phyloP scores from a whole-genome alignment of 192 early-diverging fungal genomes.

The Coemansia sp. region DNA sequence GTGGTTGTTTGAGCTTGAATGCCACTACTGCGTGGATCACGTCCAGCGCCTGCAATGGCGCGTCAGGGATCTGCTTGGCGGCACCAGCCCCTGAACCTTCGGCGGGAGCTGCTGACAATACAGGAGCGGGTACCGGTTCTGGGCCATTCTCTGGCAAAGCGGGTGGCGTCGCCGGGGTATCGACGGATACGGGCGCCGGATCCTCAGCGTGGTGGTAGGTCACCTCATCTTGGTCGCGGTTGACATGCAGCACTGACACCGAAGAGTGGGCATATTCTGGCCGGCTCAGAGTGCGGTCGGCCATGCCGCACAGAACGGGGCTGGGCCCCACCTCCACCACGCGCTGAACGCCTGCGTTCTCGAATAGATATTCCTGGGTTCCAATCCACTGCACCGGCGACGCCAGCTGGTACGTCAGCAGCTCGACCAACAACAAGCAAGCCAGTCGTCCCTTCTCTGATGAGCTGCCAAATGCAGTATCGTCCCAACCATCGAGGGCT shows the following conservation, averaged over 20 bases:
- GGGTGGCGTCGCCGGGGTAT: constrained; percentile 81
- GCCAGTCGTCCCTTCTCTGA: constrained; percentile 68
- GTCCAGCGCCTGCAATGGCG: constrained; percentile 66
- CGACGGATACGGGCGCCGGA: constrained; percentile 91
- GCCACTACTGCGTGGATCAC: constrained; percentile 73
- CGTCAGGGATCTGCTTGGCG: constrained; percentile 50
- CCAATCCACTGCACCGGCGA: constrained; percentile 92
- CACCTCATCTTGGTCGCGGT: constrained; percentile 14
- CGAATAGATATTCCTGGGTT: constrained; percentile 83
- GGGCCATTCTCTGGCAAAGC: too few species aligned
- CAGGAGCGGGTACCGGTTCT: too few species aligned
- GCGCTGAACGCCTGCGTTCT: constrained; percentile 68
- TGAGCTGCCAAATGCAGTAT: constrained; percentile 4
- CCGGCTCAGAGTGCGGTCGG: constrained; percentile 44
- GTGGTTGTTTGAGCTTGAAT: constrained; percentile 83
- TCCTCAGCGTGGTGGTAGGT: constrained; percentile 7
- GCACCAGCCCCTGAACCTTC: background rate
- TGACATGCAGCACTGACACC: constrained; percentile 12
- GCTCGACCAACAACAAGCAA: constrained; percentile 74
- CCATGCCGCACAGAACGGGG: constrained; percentile 86
- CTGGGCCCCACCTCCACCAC: constrained; percentile 84
- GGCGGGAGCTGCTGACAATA: too few species aligned
- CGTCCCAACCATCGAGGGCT: constrained; percentile 63
- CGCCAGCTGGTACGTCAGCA: constrained; percentile 90
- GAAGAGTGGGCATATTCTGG: background rate